Conservation (phyloP, 768 basidiomycete genomes). For the Rhizopogon roseolus region DNA sequence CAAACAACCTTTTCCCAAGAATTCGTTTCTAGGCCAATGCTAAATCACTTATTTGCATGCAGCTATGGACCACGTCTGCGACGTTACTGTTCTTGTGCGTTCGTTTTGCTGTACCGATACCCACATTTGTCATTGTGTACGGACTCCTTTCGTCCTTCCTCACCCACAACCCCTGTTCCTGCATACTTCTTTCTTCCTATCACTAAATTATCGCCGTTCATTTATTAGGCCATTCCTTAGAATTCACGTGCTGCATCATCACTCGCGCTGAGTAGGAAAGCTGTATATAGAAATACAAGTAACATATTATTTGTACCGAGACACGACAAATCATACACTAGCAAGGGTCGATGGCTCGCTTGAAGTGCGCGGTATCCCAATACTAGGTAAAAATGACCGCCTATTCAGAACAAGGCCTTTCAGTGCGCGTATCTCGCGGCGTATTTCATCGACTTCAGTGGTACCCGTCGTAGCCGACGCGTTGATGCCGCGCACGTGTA, state of each 20-base stretch:
- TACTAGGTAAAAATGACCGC: conserved; percentile 30
- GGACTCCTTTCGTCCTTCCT: background rate
- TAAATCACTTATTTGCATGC: conserved; percentile 10
- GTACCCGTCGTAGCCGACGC: conserved; percentile 14
- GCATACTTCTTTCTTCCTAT: background rate
- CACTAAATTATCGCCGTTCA: background rate
- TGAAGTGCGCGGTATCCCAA: conserved; percentile 4
- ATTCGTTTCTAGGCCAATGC: conserved; percentile 39
- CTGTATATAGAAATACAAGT: background rate
- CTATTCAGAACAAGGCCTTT: conserved; percentile 78
- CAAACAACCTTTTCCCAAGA: conserved; percentile 46
- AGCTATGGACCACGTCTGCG: background rate
- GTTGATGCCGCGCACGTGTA: conserved; percentile 12
- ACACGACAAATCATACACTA: background rate
- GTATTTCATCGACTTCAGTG: conserved; percentile 62
- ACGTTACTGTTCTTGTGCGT: background rate
- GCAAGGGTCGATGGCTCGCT: conserved; percentile 3
- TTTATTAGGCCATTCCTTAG: background rate
- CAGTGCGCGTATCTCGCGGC: conserved; percentile 68
- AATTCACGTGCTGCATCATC: background rate
- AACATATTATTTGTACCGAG: background rate
- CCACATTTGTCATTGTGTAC: background rate
- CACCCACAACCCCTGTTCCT: background rate
- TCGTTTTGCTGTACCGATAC: background rate
- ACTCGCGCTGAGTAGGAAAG: background rate